Percentiles rank a stretch among this genome's conserved stretches.
Conservation (phyloP, 2,329 filamentous ascomycete genomes). For the Colletotrichum theobromicola region DNA sequence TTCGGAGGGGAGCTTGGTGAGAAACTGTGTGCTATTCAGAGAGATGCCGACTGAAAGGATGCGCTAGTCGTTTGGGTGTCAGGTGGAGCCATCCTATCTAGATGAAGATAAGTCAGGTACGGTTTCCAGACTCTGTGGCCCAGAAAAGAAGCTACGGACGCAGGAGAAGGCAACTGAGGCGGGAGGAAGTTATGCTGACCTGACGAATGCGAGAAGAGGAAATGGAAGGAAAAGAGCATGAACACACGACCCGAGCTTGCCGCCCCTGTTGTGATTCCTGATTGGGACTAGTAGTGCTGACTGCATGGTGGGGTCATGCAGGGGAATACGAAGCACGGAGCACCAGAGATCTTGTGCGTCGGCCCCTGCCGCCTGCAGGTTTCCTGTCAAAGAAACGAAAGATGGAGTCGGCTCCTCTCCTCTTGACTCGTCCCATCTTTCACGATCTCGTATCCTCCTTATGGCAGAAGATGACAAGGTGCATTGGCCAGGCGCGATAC, state of each 20-base stretch:
- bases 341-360: neutral
- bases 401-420: neutral
- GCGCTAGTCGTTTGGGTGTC: neutral
- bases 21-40: neutral
- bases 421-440: constrained; percentile 15
- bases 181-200: neutral
- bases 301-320: neutral
- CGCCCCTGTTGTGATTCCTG: neutral
- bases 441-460: neutral
- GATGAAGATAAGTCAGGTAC: neutral
- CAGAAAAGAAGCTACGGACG: neutral
- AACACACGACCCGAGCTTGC: neutral
- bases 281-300: neutral
- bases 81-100: neutral
- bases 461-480: neutral
- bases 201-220: neutral
- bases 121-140: neutral
- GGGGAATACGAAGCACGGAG: neutral
- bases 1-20: neutral
- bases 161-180: neutral
- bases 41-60: neutral
- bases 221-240: neutral
- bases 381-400: neutral
- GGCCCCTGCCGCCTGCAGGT: neutral
- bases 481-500: neutral